A percentile compares a stretch with the other conserved stretches of the same genome.
These are phyloP conservation scores for Colletotrichum liriopes DNA, from an alignment of 2,329 filamentous ascomycete species.

Conservation along the genomic window DNA sequence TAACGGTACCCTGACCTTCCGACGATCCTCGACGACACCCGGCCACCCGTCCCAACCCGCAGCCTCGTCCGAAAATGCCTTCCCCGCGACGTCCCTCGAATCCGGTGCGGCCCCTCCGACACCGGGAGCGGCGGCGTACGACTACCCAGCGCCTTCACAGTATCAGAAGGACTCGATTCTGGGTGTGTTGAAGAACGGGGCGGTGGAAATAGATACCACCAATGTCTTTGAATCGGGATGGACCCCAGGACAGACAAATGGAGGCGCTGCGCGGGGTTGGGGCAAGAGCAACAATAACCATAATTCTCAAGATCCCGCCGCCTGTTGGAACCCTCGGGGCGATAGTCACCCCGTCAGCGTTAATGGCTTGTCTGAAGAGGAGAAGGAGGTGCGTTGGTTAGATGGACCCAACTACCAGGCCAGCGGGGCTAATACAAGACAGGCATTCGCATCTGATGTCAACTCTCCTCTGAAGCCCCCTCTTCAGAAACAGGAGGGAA, in stretches of 20 bases:
- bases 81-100: slow-evolving; percentile 47
- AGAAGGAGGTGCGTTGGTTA: slow-evolving; percentile 68
- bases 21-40: slow-evolving; percentile 74
- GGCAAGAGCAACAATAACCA: slow-evolving; percentile 83
- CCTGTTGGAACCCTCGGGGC: slow-evolving; percentile 89
- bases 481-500: slow-evolving; percentile 78
- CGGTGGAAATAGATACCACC: slow-evolving; percentile 67
- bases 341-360: slow-evolving; percentile 80
- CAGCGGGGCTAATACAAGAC: slow-evolving; percentile 40
- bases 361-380: slow-evolving; percentile 76
- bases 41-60: slow-evolving; percentile 58
- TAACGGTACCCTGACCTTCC: slow-evolving; percentile 77
- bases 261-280: slow-evolving; percentile 77
- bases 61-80: slow-evolving; percentile 55
- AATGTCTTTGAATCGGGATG: slow-evolving; percentile 82
- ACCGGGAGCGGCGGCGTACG: slow-evolving; percentile 51
- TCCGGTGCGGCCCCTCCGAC: slow-evolving; percentile 54
- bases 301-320: slow-evolving; percentile 84
- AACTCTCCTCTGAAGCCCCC: slow-evolving; percentile 95
- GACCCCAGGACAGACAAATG: slow-evolving; percentile 82
- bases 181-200: slow-evolving; percentile 73
- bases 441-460: slow-evolving; percentile 89
- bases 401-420: neutral
- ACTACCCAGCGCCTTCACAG: slow-evolving; percentile 64
- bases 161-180: slow-evolving; percentile 88